Base-by-base conservation (phyloP, 805 yeast genomes). In the Zygotorulaspora florentina region DNA sequence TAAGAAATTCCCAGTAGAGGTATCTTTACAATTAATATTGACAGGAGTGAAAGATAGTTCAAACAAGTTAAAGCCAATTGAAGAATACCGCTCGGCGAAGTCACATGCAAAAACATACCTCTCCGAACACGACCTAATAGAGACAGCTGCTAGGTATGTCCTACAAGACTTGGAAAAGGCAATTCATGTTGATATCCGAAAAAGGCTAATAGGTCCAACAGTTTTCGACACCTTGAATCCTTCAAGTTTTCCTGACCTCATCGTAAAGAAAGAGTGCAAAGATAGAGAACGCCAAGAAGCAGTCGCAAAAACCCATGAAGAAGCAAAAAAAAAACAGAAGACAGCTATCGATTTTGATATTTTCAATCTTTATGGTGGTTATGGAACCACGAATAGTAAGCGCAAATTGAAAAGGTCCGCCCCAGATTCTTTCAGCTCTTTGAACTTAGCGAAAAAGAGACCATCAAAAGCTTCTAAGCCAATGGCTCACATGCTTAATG, bases 151-250 rank as follows among this genome's bases (percentile, higher is more conserved):
- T 1, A 67, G 73, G 17, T 66, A 74, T 42, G 68, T 89, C 39
- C 59, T 81, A 20, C 78, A 76, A 45, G 96, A 88, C 52, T 72
- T 88, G 41, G 79, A 78, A 48, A 68, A 70, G 9, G 80, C 81
- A 39, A 62, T 88, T 37, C 67, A 80, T 16, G 83, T 83, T 49
- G 95, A 88, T 65, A 76, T 88, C 18, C 72, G 85, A 53, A 91
- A 81, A 56, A 76, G 87, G 48, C 66, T 85, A 3, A 75, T 87
- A 18, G 89, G 85, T 0, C 87, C 93, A 0, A 71, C 74, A 1
- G 76, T 88, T 13, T 70, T 85, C 43, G 81, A 81, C 26, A 65
- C 75, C 15, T 69, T 88, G 52, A 75, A 77, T 46, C 81, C 80
- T 33, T 77, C 75, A 3, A 74, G 74, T 31, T 83, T 76, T 57